These are phyloP conservation scores for Fusarium sp. DNA, from an alignment of 2,329 filamentous ascomycete genomes.

Conservation along the genomic window DNA sequence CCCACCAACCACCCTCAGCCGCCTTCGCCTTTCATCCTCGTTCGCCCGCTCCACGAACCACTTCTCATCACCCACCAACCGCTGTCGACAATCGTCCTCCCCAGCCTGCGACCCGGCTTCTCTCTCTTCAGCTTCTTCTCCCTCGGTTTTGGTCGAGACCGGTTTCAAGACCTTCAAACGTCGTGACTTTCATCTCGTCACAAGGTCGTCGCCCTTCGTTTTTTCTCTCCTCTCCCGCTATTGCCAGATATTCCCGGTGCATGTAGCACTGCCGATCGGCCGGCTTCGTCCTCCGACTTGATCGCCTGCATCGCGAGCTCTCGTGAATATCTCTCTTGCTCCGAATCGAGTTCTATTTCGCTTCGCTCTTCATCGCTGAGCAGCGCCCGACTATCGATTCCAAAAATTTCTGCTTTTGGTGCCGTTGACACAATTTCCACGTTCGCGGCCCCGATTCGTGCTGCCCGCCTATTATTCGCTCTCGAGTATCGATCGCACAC, in stretches of 20 bases:
- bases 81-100: constrained; percentile 4
- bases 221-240: background rate
- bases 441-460: constrained; percentile 15
- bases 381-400: background rate
- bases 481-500: constrained; percentile 14
- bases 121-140: constrained; percentile 5
- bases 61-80: constrained; percentile 30
- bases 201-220: constrained; percentile 16
- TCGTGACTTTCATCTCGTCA: constrained; percentile 12
- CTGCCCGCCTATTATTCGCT: constrained; percentile 28
- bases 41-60: constrained; percentile 34
- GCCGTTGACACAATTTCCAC: constrained; percentile 14
- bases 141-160: constrained; percentile 2
- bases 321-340: constrained; percentile 12
- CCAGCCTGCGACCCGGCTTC: background rate
- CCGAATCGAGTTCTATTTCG: constrained; percentile 8
- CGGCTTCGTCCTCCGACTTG: constrained; percentile 18
- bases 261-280: constrained; percentile 31
- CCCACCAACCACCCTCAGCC: constrained; percentile 39
- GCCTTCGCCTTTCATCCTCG: constrained; percentile 15
- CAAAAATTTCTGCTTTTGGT: constrained; percentile 23
- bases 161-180: background rate
- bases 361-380: background rate
- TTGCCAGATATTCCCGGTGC: constrained; percentile 31
- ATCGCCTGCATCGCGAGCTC: constrained; percentile 23